These are phyloP conservation scores for Eutrema heterophyllum DNA, from an alignment of 345 rosid species.

Conservation along the genomic window DNA sequence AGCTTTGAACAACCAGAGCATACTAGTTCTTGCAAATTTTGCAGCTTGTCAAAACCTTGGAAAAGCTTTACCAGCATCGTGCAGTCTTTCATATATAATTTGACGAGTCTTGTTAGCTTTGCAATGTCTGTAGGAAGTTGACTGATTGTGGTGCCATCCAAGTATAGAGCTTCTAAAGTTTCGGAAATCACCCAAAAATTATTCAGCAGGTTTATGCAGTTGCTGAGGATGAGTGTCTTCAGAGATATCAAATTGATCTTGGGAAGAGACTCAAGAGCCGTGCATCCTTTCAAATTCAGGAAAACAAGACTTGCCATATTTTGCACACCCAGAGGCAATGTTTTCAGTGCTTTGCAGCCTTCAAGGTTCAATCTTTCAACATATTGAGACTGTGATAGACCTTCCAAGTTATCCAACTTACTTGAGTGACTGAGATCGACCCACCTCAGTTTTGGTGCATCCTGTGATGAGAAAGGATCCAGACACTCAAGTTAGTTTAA, in stretches of 20 bases:
- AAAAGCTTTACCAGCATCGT: neutral
- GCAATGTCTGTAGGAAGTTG: neutral
- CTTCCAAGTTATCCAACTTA: neutral
- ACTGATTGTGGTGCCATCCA: neutral
- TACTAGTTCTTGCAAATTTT: neutral
- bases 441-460: neutral
- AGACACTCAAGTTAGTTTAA: neutral
- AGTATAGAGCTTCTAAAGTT: neutral
- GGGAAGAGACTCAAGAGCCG: neutral
- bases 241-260: neutral
- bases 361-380: neutral
- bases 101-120: neutral
- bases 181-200: neutral
- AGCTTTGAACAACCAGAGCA: neutral
- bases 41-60: neutral
- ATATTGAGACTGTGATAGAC: neutral
- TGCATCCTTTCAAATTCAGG: neutral
- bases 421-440: too few relatives aligned
- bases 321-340: neutral
- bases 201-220: neutral
- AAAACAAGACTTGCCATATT: neutral
- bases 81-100: neutral
- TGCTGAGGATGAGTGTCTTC: neutral
- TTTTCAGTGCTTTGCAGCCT: neutral
- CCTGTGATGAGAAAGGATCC: neutral